phyloP scores from a whole-genome alignment of 345 rosid genomes.

The Syzygium jambos region DNA sequence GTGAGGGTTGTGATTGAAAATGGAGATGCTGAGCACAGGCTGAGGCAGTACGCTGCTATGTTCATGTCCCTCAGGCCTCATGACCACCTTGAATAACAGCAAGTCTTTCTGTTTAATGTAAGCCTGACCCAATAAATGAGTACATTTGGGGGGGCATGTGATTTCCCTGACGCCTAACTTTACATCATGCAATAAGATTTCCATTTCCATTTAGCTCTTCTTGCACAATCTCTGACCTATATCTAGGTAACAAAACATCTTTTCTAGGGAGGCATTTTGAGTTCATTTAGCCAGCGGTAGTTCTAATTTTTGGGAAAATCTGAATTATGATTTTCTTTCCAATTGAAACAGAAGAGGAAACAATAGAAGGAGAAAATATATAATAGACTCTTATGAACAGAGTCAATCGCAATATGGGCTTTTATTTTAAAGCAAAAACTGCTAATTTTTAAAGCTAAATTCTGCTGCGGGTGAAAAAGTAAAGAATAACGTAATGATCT shows the following conservation, averaged over 20 bases:
- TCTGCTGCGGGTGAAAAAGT: no score
- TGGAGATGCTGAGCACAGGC: slow-evolving; percentile 10
- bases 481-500: no score
- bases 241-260: not conserved
- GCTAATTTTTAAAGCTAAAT: no score
- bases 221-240: not conserved
- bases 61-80: slow-evolving; percentile 58
- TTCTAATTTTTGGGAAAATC: not conserved
- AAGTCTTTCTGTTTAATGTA: not conserved
- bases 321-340: not conserved
- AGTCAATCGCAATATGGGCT: no score
- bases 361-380: not conserved
- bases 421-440: no score
- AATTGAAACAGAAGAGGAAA: not conserved
- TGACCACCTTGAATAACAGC: slow-evolving; percentile 48
- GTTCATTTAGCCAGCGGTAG: not conserved
- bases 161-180: not conserved
- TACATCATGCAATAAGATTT: not conserved
- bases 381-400: not conserved
- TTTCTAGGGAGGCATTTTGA: not conserved
- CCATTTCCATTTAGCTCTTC: not conserved
- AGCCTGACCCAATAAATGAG: not conserved
- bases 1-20: slow-evolving; percentile 8
- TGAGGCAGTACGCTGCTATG: slow-evolving; percentile 44
- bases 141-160: not conserved